Base-by-base conservation (phyloP, 257 asterid species). In the Penstemon newberryi region DNA sequence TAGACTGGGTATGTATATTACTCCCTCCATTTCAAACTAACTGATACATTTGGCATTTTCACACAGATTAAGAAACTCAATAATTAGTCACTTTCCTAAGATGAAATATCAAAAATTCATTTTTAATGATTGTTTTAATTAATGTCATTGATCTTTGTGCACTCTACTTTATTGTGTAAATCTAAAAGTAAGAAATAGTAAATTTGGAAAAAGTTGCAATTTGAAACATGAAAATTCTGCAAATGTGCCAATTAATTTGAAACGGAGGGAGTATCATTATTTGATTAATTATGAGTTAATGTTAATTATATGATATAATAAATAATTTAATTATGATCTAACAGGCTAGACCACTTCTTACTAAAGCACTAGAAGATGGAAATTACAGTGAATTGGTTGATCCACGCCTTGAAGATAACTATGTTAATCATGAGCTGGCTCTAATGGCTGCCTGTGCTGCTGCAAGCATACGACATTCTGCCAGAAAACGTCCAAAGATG, bases 401-500 rank as follows among this genome's bases (percentile, higher is more conserved):
- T 78, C 91, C 92, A 12, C 83, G 89, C 3, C 77, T 93, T 7
- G 88, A 83, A 77, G 95, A 78, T 4, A 85, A 73, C 55, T 84
- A 55, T 44, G 50, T 2, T 6, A 70, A 78, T 13, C 68, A 70
- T 3, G 98, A 93, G 82, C 59, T 93, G 70, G 75, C 86, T 72
- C 83, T 75, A 4, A 78, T 93, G 87, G 84, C 80, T 3, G 71
- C 90, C 0, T 86, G 96, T 58, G 97, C 94, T 2, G 87, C 92
- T 6, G 95, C 94, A 19, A 77, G 92, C 59, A 80, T 89, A 65
- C 98, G 95, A 7, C 94, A 93, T 80, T 93, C 97, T 3, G 95
- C 97, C 5, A 79, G 91, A 75, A 80, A 89, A 73, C 98, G 98
- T 40, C 97, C 98, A 6, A 90, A 78, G 71, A 93, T 93, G 98